A percentile compares a stretch with the other conserved stretches of the same genome.
phyloP scores from a whole-genome alignment of 1,284 basidiomycete species.

The Ceratobasidium sp. region DNA sequence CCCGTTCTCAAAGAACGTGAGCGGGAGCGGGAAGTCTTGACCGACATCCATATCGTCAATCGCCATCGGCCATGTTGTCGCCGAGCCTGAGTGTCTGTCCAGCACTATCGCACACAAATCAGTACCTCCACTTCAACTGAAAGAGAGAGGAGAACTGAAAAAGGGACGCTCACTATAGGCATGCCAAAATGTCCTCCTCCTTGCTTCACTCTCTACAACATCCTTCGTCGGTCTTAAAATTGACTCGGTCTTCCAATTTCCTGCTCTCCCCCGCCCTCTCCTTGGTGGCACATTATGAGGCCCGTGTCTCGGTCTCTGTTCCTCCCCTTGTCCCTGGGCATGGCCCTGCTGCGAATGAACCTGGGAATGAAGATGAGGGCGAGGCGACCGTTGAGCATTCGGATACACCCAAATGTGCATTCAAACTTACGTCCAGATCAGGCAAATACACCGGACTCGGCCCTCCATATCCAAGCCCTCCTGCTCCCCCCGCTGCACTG shows the following conservation, averaged over 20 bases:
- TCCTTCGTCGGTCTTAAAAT: slow-evolving; percentile 42
- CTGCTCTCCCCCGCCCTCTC: slow-evolving; percentile 30
- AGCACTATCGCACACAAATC: slow-evolving; percentile 1
- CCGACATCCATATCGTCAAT: slow-evolving; percentile 41
- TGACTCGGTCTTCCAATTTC: slow-evolving; percentile 32
- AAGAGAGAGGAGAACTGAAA: not conserved
- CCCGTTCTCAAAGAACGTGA: slow-evolving; percentile 17
- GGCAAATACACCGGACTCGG: too few species aligned
- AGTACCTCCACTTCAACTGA: not conserved
- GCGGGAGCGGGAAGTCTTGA: slow-evolving; percentile 29
- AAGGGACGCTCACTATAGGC: slow-evolving; percentile 30
- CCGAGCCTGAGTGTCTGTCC: slow-evolving; percentile 14
- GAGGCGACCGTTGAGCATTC: not conserved
- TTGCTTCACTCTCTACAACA: slow-evolving; percentile 15
- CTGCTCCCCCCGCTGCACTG: not conserved
- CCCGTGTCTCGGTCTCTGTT: too few species aligned
- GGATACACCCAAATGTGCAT: not conserved
- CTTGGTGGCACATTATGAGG: too few species aligned
- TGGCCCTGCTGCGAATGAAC: not conserved
- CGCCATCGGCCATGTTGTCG: slow-evolving; percentile 38
- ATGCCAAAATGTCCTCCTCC: slow-evolving; percentile 37
- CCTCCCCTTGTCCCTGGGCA: not conserved
- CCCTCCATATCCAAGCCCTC: too few species aligned
- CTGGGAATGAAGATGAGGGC: not conserved
- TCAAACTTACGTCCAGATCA: not conserved